Percentiles rank a stretch among this genome's conserved stretches.
These are phyloP conservation scores for Camelina neglecta DNA, from an alignment of 345 rosid species.

Conservation along the genomic window DNA sequence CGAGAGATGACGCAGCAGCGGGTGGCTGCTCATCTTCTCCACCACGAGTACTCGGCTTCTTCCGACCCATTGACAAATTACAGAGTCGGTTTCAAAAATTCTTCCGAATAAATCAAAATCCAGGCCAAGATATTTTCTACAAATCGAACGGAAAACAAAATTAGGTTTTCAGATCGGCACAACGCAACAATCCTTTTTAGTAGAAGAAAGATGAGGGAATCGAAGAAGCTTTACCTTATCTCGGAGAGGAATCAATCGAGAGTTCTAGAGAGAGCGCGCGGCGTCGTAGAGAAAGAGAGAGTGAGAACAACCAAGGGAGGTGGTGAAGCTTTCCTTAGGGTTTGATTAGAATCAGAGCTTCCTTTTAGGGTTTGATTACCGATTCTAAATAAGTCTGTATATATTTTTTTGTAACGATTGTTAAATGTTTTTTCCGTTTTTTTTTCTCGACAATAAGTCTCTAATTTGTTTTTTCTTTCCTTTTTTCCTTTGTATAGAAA, in stretches of 20 bases:
- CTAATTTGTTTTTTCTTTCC: not conserved
- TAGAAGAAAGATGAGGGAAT: constrained; percentile 18
- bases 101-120: constrained; percentile 28
- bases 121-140: not conserved
- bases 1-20: constrained; percentile 47
- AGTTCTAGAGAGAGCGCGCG: constrained; percentile 15
- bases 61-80: constrained; percentile 60
- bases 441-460: not conserved
- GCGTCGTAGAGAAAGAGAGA: constrained; percentile 30
- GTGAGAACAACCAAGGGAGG: too few species aligned
- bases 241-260: not conserved
- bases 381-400: not conserved
- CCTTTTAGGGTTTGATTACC: not conserved
- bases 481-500: too few species aligned
- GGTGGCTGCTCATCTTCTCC: constrained; percentile 46
- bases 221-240: constrained; percentile 20
- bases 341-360: constrained; percentile 7
- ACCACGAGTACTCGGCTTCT: constrained; percentile 62
- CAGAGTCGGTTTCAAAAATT: not conserved
- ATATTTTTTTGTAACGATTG: not conserved
- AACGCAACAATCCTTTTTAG: not conserved
- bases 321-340: too few species aligned
- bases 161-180: constrained; percentile 19
- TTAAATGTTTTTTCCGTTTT: not conserved
- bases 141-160: constrained; percentile 7